Percentiles rank a stretch among this genome's conserved stretches.
Conservation (phyloP, 192 early-diverging fungal species). For the Entrophospora sp. region DNA sequence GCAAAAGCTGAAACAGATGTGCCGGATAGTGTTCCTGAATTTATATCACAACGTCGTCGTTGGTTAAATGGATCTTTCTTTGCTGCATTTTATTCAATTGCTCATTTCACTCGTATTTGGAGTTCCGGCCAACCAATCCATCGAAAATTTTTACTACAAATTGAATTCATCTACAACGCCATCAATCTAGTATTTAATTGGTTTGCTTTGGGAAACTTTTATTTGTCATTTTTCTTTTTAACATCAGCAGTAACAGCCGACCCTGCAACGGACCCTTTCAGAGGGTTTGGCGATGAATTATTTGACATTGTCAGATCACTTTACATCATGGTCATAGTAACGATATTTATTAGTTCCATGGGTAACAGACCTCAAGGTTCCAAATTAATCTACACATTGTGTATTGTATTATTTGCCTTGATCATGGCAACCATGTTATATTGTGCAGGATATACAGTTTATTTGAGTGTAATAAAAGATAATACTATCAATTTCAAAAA, state of each 20-base stretch:
- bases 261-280: constrained; percentile 44
- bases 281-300: constrained; percentile 44
- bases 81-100: constrained; percentile 70
- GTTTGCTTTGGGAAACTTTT: constrained; percentile 78
- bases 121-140: constrained; percentile 55
- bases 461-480: constrained; percentile 34
- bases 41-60: constrained; percentile 85
- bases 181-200: constrained; percentile 75
- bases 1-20: constrained; percentile 88
- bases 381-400: constrained; percentile 59
- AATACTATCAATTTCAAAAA: constrained; percentile 30
- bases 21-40: constrained; percentile 75
- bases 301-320: constrained; percentile 64
- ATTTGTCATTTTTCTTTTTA: constrained; percentile 73
- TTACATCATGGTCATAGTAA: constrained; percentile 69
- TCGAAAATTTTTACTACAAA: constrained; percentile 53
- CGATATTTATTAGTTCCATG: constrained; percentile 72
- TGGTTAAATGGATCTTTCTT: constrained; percentile 92
- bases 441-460: constrained; percentile 55
- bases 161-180: constrained; percentile 72
- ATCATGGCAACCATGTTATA: constrained; percentile 80
- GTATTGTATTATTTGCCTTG: constrained; percentile 64
- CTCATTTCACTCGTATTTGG: constrained; percentile 63
- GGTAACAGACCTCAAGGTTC: constrained; percentile 89
- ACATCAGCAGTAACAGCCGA: constrained; percentile 31